Evolutionary conservation across 495 filamentous ascomycete species (phyloP).

Genomic region (Talaromyces wortmannii): DNA sequence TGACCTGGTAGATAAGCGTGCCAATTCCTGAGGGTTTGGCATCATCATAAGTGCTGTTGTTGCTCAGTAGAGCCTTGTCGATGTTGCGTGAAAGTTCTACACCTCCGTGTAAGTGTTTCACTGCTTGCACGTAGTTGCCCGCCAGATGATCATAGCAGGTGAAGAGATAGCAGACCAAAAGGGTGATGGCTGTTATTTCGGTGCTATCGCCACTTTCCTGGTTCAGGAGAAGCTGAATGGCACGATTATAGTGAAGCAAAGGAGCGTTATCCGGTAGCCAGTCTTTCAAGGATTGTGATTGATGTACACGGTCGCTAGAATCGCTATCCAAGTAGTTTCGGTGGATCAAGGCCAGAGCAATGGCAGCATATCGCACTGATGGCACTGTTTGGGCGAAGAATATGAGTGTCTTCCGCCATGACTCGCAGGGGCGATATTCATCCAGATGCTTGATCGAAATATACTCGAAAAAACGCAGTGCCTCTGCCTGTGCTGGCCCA

Average conservation of each 20-base stretch:
- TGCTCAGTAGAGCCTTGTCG: neutral
- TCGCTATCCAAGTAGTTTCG: constrained; percentile 6
- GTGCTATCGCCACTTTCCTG: neutral
- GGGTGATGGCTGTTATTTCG: neutral
- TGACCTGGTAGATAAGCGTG: neutral
- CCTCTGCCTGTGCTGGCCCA: constrained; percentile 12
- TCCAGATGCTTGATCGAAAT: constrained; percentile 22
- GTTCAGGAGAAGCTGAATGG: neutral
- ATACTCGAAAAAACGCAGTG: constrained; percentile 20
- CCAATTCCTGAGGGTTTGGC: neutral
- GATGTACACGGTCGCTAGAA: neutral
- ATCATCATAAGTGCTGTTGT: neutral
- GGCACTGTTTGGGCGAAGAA: constrained; percentile 23
- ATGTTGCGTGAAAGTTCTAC: neutral
- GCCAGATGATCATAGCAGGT: neutral
- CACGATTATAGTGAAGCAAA: neutral
- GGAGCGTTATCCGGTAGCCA: neutral
- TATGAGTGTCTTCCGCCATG: constrained; percentile 22
- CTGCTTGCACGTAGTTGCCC: neutral
- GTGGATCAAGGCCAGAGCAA: constrained; percentile 19
- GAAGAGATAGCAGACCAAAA: neutral
- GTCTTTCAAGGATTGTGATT: too few species aligned
- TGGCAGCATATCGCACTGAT: constrained; percentile 22
- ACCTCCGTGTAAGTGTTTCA: neutral
- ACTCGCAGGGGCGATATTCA: constrained; percentile 16